Evolutionary conservation across 148 eudicot species (phyloP), one percentile per base, ranked within the genome.

Genomic region (Camellia sinensis): DNA sequence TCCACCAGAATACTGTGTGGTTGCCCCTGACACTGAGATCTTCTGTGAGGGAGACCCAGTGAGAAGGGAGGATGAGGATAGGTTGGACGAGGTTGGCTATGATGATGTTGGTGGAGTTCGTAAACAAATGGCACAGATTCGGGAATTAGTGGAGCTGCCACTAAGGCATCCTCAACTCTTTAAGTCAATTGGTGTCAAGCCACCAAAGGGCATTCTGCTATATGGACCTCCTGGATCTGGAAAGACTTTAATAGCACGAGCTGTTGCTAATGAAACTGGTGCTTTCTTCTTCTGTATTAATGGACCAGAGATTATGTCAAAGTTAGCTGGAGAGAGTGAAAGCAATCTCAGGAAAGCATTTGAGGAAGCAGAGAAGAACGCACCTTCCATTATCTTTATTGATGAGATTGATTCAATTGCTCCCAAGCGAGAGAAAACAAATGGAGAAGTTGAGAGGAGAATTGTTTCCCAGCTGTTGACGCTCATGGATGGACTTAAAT

Each of bases 201-300:
- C 98, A 57, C 98, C 98, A 2, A 93, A 93, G 80, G 98, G 98
- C 72, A 93, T 93, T 44, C 82, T 93, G 76, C 91, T 93, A 18
- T 93, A 88, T 83, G 98, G 98, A 18, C 98, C 98, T 69, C 98
- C 98, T 56, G 98, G 98, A 9, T 93, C 98, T 18, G 98, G 98
- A 40, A 93, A 93, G 84, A 93, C 98, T 82, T 79, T 93, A 59
- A 92, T 93, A 73, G 98, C 98, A 62, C 84, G 98, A 14, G 98
- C 98, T 85, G 96, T 93, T 80, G 98, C 98, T 15, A 93, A 93
- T 82, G 98, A 93, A 83, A 93, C 98, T 11, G 98, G 98, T 71
- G 98, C 98, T 17, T 93, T 93, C 87, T 93, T 93, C 85, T 93
- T 93, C 76, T 90, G 94, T 78, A 93, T 93, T 5, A 93, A 93